Conservation (phyloP, 176 grass and related monocot genomes). For the Metroxylon sagu region DNA sequence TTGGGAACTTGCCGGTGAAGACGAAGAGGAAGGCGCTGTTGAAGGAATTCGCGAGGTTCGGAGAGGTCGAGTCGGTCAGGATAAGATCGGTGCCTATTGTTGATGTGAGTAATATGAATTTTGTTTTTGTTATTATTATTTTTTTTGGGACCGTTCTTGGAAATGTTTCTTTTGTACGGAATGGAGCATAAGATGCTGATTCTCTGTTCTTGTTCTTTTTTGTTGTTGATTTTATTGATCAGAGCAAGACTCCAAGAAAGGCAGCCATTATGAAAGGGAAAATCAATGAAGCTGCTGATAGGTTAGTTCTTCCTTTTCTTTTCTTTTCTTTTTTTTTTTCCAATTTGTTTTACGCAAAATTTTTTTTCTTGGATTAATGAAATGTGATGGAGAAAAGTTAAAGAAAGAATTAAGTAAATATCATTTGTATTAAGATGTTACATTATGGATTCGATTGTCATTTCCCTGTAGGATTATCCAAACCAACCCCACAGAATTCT, state of each 20-base stretch:
- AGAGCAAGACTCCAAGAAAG: constrained; percentile 75
- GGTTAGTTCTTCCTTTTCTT: constrained; percentile 31
- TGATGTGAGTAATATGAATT: constrained; percentile 46
- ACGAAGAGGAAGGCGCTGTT: constrained; percentile 54
- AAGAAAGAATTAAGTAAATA: no score
- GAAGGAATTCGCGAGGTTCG: constrained; percentile 66
- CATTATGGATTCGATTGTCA: no score
- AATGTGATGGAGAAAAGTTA: no score
- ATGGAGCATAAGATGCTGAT: no score
- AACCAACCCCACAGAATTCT: no score
- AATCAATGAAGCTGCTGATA: constrained; percentile 57
- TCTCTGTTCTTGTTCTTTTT: background rate
- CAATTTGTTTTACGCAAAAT: background rate
- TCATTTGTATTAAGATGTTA: no score
- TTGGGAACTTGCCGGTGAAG: constrained; percentile 78
- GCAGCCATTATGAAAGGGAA: constrained; percentile 59
- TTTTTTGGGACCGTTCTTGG: no score
- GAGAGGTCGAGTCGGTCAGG: constrained; percentile 69
- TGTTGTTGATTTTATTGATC: constrained; percentile 18
- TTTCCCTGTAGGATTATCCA: no score
- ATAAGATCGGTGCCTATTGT: constrained; percentile 78
- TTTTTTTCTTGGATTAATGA: no score
- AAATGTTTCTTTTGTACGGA: no score
- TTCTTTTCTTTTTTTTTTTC: background rate
- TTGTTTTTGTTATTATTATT: background rate